phyloP scores from a whole-genome alignment of 495 filamentous ascomycete genomes.

The Hypoxylon perforatum region DNA sequence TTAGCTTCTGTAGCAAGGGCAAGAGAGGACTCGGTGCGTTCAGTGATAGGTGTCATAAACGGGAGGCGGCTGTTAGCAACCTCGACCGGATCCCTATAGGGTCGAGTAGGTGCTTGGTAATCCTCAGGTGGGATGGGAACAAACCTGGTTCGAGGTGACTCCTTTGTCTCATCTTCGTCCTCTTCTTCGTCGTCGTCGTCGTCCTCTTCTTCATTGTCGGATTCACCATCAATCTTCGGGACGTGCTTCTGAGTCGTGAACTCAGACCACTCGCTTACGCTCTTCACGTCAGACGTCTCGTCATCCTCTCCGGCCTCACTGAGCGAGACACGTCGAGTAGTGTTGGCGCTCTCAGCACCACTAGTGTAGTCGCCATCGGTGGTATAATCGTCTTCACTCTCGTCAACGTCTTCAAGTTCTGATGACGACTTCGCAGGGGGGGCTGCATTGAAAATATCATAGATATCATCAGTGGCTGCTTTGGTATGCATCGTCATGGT shows the following conservation, averaged over 20 bases:
- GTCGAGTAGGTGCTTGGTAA: constrained; percentile 77
- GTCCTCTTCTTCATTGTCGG: constrained; percentile 42
- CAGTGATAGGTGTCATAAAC: constrained; percentile 98
- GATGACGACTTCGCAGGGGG: constrained; percentile 72
- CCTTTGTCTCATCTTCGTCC: constrained; percentile 49
- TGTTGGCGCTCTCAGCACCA: constrained; percentile 83
- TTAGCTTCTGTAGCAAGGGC: constrained; percentile 68
- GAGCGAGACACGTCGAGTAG: constrained; percentile 68
- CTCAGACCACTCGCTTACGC: constrained; percentile 85
- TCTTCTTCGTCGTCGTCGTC: constrained; percentile 34
- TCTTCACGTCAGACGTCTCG: constrained; percentile 68
- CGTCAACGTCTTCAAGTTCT: constrained; percentile 51
- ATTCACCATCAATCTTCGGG: constrained; percentile 58
- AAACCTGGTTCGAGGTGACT: constrained; percentile 59
- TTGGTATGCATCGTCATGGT: constrained; percentile 98
- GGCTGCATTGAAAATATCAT: constrained; percentile 96
- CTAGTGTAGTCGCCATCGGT: constrained; percentile 82
- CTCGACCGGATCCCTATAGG: constrained; percentile 79
- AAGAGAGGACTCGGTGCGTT: constrained; percentile 89
- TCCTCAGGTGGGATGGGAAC: constrained; percentile 85
- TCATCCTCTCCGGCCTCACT: constrained; percentile 57
- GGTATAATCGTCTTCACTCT: constrained; percentile 73
- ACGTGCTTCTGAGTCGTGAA: constrained; percentile 81
- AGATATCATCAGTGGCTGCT: constrained; percentile 96
- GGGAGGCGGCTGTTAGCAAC: constrained; percentile 87